phyloP scores from a whole-genome alignment of 2,329 filamentous ascomycete genomes.

The Chrysosporium queenslandicum region DNA sequence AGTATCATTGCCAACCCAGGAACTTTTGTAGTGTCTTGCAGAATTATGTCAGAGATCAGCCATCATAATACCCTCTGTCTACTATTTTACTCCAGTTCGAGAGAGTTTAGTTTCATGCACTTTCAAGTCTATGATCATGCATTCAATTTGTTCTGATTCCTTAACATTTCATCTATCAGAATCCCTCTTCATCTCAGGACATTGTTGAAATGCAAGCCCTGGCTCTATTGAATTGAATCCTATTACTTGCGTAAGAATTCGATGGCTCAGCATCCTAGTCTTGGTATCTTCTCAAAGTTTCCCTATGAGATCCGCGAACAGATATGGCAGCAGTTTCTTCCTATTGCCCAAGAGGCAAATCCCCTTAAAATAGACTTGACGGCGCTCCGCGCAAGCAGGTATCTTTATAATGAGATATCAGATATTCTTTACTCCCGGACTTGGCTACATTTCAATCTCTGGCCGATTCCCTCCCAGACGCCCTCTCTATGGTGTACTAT shows the following conservation, averaged over 20 bases:
- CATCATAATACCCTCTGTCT: too few relatives aligned
- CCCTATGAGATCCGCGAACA: conserved; percentile 14
- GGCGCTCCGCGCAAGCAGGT: conserved; percentile 2
- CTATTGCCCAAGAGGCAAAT: background rate
- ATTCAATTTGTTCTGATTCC: too few relatives aligned
- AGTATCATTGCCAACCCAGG: too few relatives aligned
- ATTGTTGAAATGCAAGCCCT: background rate
- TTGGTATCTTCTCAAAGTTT: conserved; percentile 9
- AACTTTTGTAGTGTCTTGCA: too few relatives aligned
- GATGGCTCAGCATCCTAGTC: background rate
- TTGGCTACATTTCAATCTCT: conserved; percentile 10
- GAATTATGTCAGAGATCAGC: too few relatives aligned
- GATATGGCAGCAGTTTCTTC: conserved; percentile 14
- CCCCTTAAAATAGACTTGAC: conserved; percentile 2
- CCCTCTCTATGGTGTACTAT: conserved; percentile 1
- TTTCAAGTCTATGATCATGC: too few relatives aligned
- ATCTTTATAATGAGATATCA: conserved; percentile 14
- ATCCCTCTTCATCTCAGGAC: too few relatives aligned
- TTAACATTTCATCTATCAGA: too few relatives aligned
- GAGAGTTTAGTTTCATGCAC: too few relatives aligned
- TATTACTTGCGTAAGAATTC: too few relatives aligned
- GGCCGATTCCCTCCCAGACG: background rate
- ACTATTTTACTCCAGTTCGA: too few relatives aligned
- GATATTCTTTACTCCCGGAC: conserved; percentile 7
- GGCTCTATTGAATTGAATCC: too few relatives aligned